Evolutionary conservation across 2,329 filamentous ascomycete genomes (phyloP).

Genomic region (Neocatenulostroma microsporum): DNA sequence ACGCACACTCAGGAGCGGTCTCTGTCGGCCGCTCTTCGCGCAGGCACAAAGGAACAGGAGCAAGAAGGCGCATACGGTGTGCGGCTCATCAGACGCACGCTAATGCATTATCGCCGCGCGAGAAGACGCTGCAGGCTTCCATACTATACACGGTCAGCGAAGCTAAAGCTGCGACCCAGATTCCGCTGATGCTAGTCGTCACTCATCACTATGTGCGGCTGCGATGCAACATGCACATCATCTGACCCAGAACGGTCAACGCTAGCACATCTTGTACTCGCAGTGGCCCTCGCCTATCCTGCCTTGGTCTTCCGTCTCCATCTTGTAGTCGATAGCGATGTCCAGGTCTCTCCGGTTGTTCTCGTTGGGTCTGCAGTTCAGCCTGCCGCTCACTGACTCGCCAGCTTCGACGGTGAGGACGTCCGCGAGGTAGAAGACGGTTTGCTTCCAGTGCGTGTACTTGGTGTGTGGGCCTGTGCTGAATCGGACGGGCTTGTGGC

Average conservation of each 20-base stretch:
- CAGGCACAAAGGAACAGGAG: no score
- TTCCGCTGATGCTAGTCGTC: slow-evolving; percentile 1
- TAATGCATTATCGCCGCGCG: no score
- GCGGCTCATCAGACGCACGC: no score
- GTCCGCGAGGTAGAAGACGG: slow-evolving; percentile 93
- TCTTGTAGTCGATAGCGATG: slow-evolving; percentile 74
- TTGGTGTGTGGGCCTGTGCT: slow-evolving; percentile 96
- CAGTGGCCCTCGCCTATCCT: slow-evolving; percentile 62
- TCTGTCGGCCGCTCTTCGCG: no score
- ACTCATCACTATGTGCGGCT: slow-evolving; percentile 6
- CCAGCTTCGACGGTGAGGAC: slow-evolving; percentile 84
- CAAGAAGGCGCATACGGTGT: no score
- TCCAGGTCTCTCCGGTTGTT: slow-evolving; percentile 95
- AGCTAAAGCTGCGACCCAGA: slow-evolving; percentile 32
- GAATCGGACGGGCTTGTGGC: slow-evolving; percentile 96
- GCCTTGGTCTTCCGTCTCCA: slow-evolving; percentile 66
- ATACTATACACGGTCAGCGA: slow-evolving; percentile 27
- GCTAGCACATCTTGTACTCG: slow-evolving; percentile 63
- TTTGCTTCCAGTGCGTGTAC: slow-evolving; percentile 99
- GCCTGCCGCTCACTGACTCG: slow-evolving; percentile 65
- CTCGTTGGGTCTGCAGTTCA: slow-evolving; percentile 80
- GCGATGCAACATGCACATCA: slow-evolving; percentile 3
- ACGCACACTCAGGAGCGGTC: no score
- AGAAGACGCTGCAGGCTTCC: neutral
- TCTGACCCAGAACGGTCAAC: neutral